phyloP scores from a whole-genome alignment of 345 rosid genomes.

The Salix viminalis region DNA sequence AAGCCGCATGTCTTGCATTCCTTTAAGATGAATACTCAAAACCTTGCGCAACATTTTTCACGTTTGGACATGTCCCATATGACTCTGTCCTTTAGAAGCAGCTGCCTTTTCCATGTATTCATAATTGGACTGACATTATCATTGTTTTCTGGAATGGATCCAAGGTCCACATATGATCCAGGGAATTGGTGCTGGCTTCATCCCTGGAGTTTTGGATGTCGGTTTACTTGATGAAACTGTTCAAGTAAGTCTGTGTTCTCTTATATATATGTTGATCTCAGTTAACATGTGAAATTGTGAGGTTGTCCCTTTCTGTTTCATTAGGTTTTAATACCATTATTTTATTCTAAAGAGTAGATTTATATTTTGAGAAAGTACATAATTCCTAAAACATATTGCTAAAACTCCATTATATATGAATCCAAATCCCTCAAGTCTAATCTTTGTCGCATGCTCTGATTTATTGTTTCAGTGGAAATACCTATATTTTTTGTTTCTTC shows the following conservation, averaged over 20 bases:
- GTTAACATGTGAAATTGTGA: background rate
- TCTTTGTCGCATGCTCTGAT: background rate
- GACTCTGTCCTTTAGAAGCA: background rate
- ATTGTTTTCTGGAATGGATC: background rate
- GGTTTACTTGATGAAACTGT: conserved; percentile 67
- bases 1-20: background rate
- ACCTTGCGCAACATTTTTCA: background rate
- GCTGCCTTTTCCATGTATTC: background rate
- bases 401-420: background rate
- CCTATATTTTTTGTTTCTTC: background rate
- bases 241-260: conserved; percentile 48
- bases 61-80: background rate
- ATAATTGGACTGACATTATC: background rate
- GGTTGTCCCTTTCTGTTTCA: background rate
- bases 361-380: background rate
- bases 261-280: background rate
- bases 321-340: background rate
- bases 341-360: background rate
- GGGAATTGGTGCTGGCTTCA: conserved; percentile 92
- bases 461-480: background rate
- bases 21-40: background rate
- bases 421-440: background rate
- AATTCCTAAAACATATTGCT: background rate
- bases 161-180: conserved; percentile 94
- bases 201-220: conserved; percentile 80